Percentiles rank a stretch among this genome's conserved stretches.
phyloP scores from a whole-genome alignment of 345 rosid genomes.

The Brassica carinata region DNA sequence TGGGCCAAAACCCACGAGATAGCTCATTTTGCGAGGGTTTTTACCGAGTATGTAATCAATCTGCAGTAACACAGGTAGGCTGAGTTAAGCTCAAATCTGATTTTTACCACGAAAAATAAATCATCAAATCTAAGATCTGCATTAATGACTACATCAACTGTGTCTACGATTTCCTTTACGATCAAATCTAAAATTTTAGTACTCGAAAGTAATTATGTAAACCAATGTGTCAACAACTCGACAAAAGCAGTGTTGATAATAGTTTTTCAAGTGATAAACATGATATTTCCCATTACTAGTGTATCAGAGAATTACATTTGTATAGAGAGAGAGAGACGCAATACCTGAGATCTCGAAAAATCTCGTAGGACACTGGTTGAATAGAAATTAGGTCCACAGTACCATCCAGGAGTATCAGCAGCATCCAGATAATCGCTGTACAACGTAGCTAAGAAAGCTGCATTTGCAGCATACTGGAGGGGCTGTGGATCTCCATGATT shows the following conservation, averaged over 20 bases:
- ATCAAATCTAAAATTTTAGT: background rate
- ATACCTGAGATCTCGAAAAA: background rate
- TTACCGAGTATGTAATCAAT: background rate
- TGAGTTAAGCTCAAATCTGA: background rate
- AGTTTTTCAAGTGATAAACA: no score
- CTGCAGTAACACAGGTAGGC: background rate
- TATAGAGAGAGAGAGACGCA: background rate
- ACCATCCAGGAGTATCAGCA: background rate
- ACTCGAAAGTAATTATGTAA: background rate
- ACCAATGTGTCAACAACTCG: background rate
- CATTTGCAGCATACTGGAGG: background rate
- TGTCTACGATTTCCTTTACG: background rate
- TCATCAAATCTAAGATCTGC: background rate
- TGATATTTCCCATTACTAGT: no score
- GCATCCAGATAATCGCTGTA: background rate
- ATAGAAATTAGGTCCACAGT: background rate
- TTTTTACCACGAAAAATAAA: background rate
- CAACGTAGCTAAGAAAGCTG: background rate
- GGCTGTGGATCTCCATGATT: constrained; percentile 1
- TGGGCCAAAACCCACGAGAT: background rate
- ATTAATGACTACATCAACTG: background rate
- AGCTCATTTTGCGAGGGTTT: background rate
- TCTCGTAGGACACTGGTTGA: background rate
- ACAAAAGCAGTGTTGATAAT: background rate
- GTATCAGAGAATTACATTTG: no score